Conservation (phyloP, 371 early-diverging fungal species). For the Zychaea mexicana region DNA sequence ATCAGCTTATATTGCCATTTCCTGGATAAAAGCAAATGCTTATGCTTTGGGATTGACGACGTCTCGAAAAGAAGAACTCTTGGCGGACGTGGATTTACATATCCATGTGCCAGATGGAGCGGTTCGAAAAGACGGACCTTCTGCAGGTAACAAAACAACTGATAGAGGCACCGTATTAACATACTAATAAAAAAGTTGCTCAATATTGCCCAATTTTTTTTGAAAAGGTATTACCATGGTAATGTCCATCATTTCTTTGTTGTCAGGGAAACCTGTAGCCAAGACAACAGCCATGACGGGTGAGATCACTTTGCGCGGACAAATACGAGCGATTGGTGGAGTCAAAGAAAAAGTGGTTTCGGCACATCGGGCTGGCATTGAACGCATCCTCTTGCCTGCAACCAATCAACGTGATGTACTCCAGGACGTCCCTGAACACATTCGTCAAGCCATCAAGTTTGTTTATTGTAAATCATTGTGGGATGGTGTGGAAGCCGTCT, state of each 20-base stretch:
- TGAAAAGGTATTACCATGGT: constrained; percentile 65
- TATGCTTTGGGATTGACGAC: constrained; percentile 56
- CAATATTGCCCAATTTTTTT: too few species aligned
- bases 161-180: neutral
- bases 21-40: constrained; percentile 81
- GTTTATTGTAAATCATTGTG: constrained; percentile 65
- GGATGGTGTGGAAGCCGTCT: constrained; percentile 68
- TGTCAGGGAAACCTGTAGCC: constrained; percentile 59
- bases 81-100: constrained; percentile 71
- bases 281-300: constrained; percentile 80
- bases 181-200: neutral
- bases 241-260: constrained; percentile 74
- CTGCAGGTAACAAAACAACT: constrained; percentile 32
- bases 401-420: constrained; percentile 56
- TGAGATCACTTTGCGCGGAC: constrained; percentile 84
- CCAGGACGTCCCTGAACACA: constrained; percentile 66
- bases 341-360: constrained; percentile 88
- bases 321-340: constrained; percentile 86
- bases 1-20: constrained; percentile 78
- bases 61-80: constrained; percentile 35
- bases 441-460: constrained; percentile 64
- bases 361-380: constrained; percentile 79
- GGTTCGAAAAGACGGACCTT: constrained; percentile 86
- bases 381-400: constrained; percentile 55
- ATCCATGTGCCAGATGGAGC: constrained; percentile 88